A percentile compares a stretch with the other conserved stretches of the same genome.
Conservation (phyloP, 768 basidiomycete genomes). For the Pholiota conissans region DNA sequence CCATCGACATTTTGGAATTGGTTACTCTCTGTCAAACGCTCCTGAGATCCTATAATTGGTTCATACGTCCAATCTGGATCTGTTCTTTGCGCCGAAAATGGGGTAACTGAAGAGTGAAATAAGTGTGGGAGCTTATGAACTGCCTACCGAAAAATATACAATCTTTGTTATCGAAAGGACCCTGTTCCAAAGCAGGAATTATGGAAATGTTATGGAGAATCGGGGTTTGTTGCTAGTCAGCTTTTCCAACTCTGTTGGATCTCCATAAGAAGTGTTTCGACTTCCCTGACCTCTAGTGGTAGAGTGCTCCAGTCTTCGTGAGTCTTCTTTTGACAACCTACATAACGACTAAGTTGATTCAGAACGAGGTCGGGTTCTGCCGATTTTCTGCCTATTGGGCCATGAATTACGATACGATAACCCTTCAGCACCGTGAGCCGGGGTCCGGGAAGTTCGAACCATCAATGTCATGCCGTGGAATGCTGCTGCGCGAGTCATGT, state of each 20-base stretch:
- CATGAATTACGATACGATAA: background rate
- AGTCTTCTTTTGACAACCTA: background rate
- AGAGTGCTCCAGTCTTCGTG: too few relatives aligned
- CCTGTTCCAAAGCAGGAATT: background rate
- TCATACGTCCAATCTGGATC: constrained; percentile 1
- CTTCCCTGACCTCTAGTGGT: too few relatives aligned
- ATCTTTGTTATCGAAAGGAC: background rate
- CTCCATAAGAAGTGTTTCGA: background rate
- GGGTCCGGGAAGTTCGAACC: background rate
- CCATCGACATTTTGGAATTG: background rate
- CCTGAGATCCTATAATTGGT: constrained; percentile 6
- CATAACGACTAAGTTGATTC: background rate
- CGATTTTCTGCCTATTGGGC: background rate
- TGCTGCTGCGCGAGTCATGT: background rate
- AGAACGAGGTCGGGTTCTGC: background rate
- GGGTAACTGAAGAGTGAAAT: constrained; percentile 8
- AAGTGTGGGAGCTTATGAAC: constrained; percentile 12
- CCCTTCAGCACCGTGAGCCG: background rate
- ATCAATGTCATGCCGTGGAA: background rate
- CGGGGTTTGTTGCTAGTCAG: background rate
- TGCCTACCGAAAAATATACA: constrained; percentile 4
- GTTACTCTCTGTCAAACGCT: constrained; percentile 4
- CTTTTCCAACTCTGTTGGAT: background rate
- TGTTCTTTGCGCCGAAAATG: background rate
- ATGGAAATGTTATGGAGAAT: constrained; percentile 1